Evolutionary conservation across 78 protist genomes (phyloP).

Genomic region (Creolimax fragrantissima): DNA sequence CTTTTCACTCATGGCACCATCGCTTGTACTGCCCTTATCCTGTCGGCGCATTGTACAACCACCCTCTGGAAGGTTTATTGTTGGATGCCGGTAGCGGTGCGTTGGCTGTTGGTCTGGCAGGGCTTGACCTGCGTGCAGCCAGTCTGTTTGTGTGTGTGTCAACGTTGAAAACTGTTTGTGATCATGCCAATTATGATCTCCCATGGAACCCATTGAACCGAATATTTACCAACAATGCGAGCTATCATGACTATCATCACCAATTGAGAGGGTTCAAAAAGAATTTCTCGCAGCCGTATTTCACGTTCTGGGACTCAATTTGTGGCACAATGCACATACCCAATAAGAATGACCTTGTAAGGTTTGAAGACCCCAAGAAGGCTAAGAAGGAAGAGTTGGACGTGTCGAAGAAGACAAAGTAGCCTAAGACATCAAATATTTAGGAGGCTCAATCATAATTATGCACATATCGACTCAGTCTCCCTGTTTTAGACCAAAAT

Average conservation of each 20-base stretch:
- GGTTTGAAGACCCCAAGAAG: background rate
- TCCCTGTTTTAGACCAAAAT: no score
- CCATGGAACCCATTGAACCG: conserved; percentile 18
- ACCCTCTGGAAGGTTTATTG: conserved; percentile 35
- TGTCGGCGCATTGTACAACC: conserved; percentile 38
- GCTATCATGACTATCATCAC: conserved; percentile 38
- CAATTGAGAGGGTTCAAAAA: conserved; percentile 24
- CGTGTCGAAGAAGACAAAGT: background rate
- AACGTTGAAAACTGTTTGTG: conserved; percentile 28
- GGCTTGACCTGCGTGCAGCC: conserved; percentile 7
- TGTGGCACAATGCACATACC: conserved; percentile 28
- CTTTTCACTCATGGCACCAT: conserved; percentile 44
- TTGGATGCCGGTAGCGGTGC: conserved; percentile 37
- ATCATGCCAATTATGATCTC: conserved; percentile 9
- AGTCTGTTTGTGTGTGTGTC: conserved; percentile 17
- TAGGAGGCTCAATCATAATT: background rate
- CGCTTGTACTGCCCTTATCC: conserved; percentile 34
- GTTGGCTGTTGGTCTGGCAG: conserved; percentile 12
- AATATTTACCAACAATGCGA: conserved; percentile 30
- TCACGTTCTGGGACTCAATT: conserved; percentile 43
- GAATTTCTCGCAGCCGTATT: conserved; percentile 42
- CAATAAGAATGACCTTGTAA: background rate
- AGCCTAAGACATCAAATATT: background rate
- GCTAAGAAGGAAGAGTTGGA: background rate
- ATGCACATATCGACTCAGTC: no score